phyloP scores from a whole-genome alignment of 371 early-diverging fungal genomes.

The Spiromyces aspiralis region DNA sequence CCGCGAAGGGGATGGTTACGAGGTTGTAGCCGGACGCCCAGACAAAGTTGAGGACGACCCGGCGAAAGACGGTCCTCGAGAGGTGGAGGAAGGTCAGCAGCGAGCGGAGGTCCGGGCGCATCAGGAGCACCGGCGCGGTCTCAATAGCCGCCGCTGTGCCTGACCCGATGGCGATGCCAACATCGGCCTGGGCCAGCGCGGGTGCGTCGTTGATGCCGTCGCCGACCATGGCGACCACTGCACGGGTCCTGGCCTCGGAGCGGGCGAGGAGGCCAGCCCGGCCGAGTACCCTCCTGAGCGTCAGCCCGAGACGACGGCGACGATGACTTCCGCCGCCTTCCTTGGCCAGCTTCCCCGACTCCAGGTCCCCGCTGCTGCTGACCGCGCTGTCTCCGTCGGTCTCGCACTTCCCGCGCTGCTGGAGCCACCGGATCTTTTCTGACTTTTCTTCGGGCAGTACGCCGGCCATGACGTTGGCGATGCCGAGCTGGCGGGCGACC shows the following conservation, averaged over 20 bases:
- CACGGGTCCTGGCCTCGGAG: slow-evolving; percentile 30
- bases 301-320: too few relatives aligned
- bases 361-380: slow-evolving; percentile 13
- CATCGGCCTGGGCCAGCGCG: slow-evolving; percentile 75
- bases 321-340: not conserved
- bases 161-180: slow-evolving; percentile 88
- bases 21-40: slow-evolving; percentile 83
- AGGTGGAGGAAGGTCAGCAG: slow-evolving; percentile 70
- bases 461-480: slow-evolving; percentile 30
- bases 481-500: slow-evolving; percentile 84
- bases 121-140: slow-evolving; percentile 70
- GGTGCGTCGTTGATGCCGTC: slow-evolving; percentile 98
- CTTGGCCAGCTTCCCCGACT: slow-evolving; percentile 11
- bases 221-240: slow-evolving; percentile 91
- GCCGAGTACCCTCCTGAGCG: too few relatives aligned
- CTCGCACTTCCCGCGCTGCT: slow-evolving; percentile 15
- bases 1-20: slow-evolving; percentile 78
- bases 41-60: slow-evolving; percentile 64
- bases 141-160: slow-evolving; percentile 92
- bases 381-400: not conserved
- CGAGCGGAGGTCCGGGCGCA: slow-evolving; percentile 72
- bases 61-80: slow-evolving; percentile 53
- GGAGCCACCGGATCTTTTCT: slow-evolving; percentile 15
- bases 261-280: not conserved
- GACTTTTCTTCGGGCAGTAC: slow-evolving; percentile 25